phyloP scores from a whole-genome alignment of 768 basidiomycete species.

The Leccinum olivaceopallidum region DNA sequence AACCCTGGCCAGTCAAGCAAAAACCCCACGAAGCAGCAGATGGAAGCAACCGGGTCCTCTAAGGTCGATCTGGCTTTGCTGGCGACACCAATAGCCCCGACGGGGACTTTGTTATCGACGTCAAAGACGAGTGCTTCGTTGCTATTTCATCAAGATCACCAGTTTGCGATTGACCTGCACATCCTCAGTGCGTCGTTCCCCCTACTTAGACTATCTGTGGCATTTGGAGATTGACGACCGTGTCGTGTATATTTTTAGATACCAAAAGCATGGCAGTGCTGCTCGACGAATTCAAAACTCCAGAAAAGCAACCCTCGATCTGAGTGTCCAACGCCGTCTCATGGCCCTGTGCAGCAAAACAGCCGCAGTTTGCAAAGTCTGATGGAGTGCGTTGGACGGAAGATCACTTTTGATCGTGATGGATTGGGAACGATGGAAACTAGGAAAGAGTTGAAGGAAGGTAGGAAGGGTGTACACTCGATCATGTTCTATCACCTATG shows the following conservation, averaged over 20 bases:
- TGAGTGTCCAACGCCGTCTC: background rate
- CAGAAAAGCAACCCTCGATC: slow-evolving; percentile 39
- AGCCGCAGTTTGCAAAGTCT: slow-evolving; percentile 56
- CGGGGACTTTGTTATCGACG: slow-evolving; percentile 85
- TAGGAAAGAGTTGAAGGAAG: slow-evolving; percentile 17
- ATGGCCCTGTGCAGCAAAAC: slow-evolving; percentile 1
- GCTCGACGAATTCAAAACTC: slow-evolving; percentile 70
- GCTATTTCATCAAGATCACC: slow-evolving; percentile 85
- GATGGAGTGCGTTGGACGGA: slow-evolving; percentile 84
- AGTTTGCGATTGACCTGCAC: slow-evolving; percentile 93
- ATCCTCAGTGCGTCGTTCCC: slow-evolving; percentile 75
- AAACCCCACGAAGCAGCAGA: slow-evolving; percentile 21
- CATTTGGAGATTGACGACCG: background rate
- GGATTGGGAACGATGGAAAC: slow-evolving; percentile 41
- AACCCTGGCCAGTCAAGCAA: slow-evolving; percentile 20
- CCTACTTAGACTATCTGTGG: background rate
- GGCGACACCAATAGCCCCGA: slow-evolving; percentile 61
- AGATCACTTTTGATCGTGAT: slow-evolving; percentile 43
- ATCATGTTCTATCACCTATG: background rate
- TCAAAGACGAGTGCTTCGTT: slow-evolving; percentile 86
- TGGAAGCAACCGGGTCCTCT: slow-evolving; percentile 22
- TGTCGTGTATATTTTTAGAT: slow-evolving; percentile 47
- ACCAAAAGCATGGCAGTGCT: slow-evolving; percentile 88
- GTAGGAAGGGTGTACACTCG: background rate
- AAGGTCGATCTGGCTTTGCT: slow-evolving; percentile 65